Conservation (phyloP, 306 rosid species). For the Dalbergia cochinchinensis region DNA sequence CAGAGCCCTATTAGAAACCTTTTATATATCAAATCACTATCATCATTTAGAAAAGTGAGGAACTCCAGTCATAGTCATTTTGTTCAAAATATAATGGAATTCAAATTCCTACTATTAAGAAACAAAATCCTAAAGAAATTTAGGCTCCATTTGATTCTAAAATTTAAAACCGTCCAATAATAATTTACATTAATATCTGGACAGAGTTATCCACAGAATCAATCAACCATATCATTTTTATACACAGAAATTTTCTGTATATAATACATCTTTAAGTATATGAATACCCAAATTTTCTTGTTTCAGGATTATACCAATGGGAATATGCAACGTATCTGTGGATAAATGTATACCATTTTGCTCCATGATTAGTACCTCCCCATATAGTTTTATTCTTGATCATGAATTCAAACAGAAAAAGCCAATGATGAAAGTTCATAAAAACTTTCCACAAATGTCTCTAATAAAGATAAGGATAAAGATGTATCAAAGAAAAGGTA, state of each 20-base stretch:
- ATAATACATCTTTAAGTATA: neutral
- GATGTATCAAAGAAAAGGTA: neutral
- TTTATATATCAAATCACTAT: conserved; percentile 35
- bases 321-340: neutral
- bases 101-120: conserved; percentile 24
- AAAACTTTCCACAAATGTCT: neutral
- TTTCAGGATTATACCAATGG: neutral
- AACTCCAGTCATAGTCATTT: neutral
- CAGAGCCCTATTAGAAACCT: conserved; percentile 40
- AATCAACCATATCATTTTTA: conserved; percentile 14
- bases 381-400: neutral
- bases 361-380: neutral
- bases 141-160: neutral
- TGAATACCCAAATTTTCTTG: neutral
- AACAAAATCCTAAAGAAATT: neutral
- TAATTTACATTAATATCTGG: conserved; percentile 1
- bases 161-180: conserved; percentile 9
- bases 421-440: conserved; percentile 13
- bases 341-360: neutral
- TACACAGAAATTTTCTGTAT: neutral
- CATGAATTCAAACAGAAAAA: conserved; percentile 28
- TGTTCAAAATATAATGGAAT: conserved; percentile 30
- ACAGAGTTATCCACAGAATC: conserved; percentile 3
- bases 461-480: neutral
- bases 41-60: conserved; percentile 9